phyloP scores from a whole-genome alignment of 1,139 yeast genomes.

The Magnusiomyces starmeri region DNA sequence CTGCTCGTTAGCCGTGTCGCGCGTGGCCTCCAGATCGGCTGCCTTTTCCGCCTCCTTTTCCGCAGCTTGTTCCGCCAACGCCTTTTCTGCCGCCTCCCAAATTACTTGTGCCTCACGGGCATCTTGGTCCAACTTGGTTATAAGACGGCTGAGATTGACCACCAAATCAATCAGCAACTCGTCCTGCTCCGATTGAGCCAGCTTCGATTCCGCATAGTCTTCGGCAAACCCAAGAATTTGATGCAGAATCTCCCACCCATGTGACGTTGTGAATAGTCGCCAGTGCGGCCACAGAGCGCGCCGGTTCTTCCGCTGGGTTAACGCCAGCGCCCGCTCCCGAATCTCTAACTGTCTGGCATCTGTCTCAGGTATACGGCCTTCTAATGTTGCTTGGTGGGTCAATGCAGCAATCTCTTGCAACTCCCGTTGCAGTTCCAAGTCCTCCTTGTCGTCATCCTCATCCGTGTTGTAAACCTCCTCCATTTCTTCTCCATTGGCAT shows the following conservation, averaged over 20 bases:
- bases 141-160: constrained; percentile 2
- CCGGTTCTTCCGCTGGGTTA: not conserved
- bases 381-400: not conserved
- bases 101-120: not conserved
- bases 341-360: no score
- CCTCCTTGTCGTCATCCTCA: not conserved
- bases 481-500: constrained; percentile 14
- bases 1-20: constrained; percentile 29
- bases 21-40: constrained; percentile 30
- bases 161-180: constrained; percentile 9
- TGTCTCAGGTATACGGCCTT: no score
- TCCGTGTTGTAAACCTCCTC: not conserved
- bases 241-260: constrained; percentile 24
- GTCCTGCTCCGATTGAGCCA: constrained; percentile 5
- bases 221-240: constrained; percentile 16
- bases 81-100: not conserved
- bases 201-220: not conserved
- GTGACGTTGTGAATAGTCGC: constrained; percentile 18
- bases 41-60: constrained; percentile 18
- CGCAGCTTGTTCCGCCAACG: not conserved
- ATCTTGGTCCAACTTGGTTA: constrained; percentile 1
- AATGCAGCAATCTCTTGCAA: not conserved
- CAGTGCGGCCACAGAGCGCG: constrained; percentile 6
- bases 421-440: not conserved
- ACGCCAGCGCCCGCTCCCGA: not conserved